Evolutionary conservation across 257 asterid species (phyloP), one percentile per base, ranked within the genome.

Genomic region (Jasminum sambac): DNA sequence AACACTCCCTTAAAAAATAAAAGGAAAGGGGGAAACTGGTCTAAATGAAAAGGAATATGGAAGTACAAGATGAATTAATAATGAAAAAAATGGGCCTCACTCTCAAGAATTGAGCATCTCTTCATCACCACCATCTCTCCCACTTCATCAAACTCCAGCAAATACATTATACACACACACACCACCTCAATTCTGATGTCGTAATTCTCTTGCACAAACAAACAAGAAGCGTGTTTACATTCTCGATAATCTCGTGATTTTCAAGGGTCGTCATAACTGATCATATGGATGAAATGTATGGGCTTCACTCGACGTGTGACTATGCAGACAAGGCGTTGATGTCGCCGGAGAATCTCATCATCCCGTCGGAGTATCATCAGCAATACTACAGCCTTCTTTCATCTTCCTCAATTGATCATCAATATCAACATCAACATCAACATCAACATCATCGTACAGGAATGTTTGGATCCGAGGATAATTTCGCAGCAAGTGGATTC

Each of bases 341-440:
- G 80, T 81, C 88, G n/a, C 84, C 88, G 9, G 88, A 84, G 57
- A 72, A 74, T 58, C 67, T 80, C 73, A 73, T 81, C 58, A 80
- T 80, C 66, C 67, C 72, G 19, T 30, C 70, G 0, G 88, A 84
- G 44, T 84, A 78, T 37, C 38, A 43, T 17, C 64, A 60, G 26
- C 44, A 16, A 23, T 72, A 74, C 69, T 69, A 73, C 34, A 63
- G 42, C 75, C 68, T 64, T 19, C 25, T 73, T 38, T 34, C 36
- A 30, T 30, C 75, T 17, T 68, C 77, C 5, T n/a, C 16, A 36
- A 5, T 10, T 4, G 69, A 65, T 43, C 66, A 72, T 61, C 44
- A n/a, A n/a, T n/a, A n/a, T n/a, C n/a, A n/a, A n/a, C n/a, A 60
- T 61, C 71, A 80, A 42, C 72, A n/a, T n/a, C n/a, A n/a, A n/a